Percentiles rank a stretch among this genome's conserved stretches.
These are phyloP conservation scores for Scenedesmus sp. DNA, from an alignment of 163 green algal genomes.

Conservation along the genomic window DNA sequence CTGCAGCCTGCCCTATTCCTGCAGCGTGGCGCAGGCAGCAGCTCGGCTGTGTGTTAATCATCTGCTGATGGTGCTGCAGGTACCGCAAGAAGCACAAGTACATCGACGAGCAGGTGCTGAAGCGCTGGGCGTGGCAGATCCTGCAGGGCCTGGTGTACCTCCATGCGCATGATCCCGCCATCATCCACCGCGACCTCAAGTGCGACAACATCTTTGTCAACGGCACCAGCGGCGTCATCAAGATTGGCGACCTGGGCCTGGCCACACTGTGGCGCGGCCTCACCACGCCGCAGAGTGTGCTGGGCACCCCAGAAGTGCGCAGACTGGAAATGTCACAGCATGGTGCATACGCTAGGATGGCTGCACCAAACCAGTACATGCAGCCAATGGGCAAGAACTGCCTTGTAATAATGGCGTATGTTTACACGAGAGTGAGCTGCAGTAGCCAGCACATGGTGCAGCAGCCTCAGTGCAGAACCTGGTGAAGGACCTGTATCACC, in stretches of 20 bases:
- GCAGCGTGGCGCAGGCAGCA: background rate
- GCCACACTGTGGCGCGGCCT: constrained; percentile 75
- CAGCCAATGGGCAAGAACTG: background rate
- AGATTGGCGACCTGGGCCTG: constrained; percentile 93
- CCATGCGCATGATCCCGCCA: constrained; percentile 98
- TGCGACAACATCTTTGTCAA: constrained; percentile 96
- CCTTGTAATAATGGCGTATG: too few relatives aligned
- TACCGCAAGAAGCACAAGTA: constrained; percentile 98
- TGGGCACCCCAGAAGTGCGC: constrained; percentile 55
- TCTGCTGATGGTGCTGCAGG: constrained; percentile 65
- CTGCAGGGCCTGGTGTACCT: constrained; percentile 98
- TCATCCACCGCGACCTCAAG: constrained; percentile 92
- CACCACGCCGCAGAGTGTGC: constrained; percentile 69
- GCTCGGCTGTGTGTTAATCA: background rate
- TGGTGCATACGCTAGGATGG: background rate
- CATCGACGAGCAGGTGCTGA: constrained; percentile 96
- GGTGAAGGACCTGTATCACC: too few relatives aligned
- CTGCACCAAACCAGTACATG: too few relatives aligned
- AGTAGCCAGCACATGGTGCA: too few relatives aligned
- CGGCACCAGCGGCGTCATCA: constrained; percentile 82
- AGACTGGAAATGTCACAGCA: background rate
- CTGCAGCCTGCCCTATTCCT: background rate
- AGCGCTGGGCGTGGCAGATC: constrained; percentile 98
- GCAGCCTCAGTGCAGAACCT: too few relatives aligned
- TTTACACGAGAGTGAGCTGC: too few relatives aligned